phyloP scores from a whole-genome alignment of 2,329 filamentous ascomycete genomes.

The Colletotrichum truncatum region DNA sequence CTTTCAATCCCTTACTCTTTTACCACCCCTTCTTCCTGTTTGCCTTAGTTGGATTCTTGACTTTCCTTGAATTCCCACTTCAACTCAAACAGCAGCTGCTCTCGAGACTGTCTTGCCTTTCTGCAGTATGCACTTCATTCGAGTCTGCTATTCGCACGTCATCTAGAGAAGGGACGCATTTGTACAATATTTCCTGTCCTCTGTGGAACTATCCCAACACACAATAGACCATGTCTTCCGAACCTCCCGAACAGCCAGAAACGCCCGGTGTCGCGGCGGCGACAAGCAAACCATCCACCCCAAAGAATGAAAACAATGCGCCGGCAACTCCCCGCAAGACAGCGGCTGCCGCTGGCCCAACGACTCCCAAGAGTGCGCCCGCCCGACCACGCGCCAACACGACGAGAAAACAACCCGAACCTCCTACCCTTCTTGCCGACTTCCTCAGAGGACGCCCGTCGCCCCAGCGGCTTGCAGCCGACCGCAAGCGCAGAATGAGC shows the following conservation, averaged over 20 bases:
- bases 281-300: conserved; percentile 9
- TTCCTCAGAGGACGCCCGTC: conserved; percentile 67
- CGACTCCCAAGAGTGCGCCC: conserved; percentile 54
- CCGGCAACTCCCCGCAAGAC: conserved; percentile 22
- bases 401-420: conserved; percentile 51
- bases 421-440: conserved; percentile 61
- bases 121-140: conserved; percentile 30
- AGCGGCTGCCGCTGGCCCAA: background rate
- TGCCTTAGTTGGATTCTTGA: too few relatives aligned
- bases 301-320: conserved; percentile 14
- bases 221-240: conserved; percentile 30
- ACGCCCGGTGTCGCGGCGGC: conserved; percentile 11
- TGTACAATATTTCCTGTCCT: conserved; percentile 1
- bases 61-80: background rate
- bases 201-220: conserved; percentile 7
- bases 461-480: conserved; percentile 62
- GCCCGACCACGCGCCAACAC: conserved; percentile 47
- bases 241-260: conserved; percentile 29
- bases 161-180: conserved; percentile 14
- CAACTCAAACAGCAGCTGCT: too few relatives aligned
- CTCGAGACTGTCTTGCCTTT: conserved; percentile 1
- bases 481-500: conserved; percentile 57
- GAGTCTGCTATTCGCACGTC: conserved; percentile 8
- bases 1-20: background rate
- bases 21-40: background rate